Percentiles rank a stretch among this genome's conserved stretches.
Evolutionary conservation across 768 basidiomycete species (phyloP).

Genomic region (Boletus huronensis): DNA sequence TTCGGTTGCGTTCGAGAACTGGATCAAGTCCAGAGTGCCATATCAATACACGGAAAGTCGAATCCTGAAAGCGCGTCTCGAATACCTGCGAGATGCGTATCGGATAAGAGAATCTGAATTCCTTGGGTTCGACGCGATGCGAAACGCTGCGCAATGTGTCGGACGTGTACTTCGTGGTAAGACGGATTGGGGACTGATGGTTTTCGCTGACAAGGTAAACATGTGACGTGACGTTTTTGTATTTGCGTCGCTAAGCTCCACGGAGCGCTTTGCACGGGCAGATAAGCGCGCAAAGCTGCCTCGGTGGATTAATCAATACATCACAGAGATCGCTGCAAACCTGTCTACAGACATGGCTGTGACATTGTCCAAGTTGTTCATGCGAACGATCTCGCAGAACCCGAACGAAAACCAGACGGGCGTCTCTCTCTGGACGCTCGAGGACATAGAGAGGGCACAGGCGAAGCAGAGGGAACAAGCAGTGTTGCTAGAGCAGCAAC

Average conservation of each 20-base stretch:
- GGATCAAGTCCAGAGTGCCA: constrained; percentile 58
- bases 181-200: constrained; percentile 99
- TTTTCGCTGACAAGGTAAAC: constrained; percentile 96
- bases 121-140: constrained; percentile 98
- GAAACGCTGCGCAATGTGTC: constrained; percentile 98
- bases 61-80: constrained; percentile 93
- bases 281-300: constrained; percentile 96
- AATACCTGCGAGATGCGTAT: constrained; percentile 97
- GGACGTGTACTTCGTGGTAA: constrained; percentile 97
- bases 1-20: constrained; percentile 1
- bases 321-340: constrained; percentile 97
- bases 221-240: not conserved
- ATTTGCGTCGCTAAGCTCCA: not conserved
- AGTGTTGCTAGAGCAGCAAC: constrained; percentile 38
- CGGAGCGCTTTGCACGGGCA: constrained; percentile 85
- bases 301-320: constrained; percentile 98
- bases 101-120: constrained; percentile 98
- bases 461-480: constrained; percentile 71
- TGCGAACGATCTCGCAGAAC: constrained; percentile 98
- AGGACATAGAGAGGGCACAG: constrained; percentile 86
- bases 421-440: constrained; percentile 90
- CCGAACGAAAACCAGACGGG: constrained; percentile 95
- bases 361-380: constrained; percentile 91
- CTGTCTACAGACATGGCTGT: constrained; percentile 98
- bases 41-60: constrained; percentile 99